phyloP scores from a whole-genome alignment of 1,284 basidiomycete species.

The Cutaneotrichosporon sp. region DNA sequence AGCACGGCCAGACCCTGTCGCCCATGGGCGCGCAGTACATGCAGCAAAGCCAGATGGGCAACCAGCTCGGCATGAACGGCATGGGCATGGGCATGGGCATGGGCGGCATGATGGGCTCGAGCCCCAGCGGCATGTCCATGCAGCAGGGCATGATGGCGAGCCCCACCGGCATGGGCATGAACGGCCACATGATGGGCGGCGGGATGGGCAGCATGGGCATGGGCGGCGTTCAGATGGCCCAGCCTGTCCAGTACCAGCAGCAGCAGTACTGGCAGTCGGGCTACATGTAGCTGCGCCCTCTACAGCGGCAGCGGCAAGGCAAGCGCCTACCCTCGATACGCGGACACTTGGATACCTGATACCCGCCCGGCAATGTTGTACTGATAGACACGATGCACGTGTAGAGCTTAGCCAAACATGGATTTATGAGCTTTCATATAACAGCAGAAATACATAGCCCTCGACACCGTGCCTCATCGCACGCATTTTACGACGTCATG shows the following conservation, averaged over 20 bases:
- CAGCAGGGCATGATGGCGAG: constrained; percentile 14
- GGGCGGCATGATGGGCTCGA: background rate
- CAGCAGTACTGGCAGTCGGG: constrained; percentile 9
- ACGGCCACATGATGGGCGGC: background rate
- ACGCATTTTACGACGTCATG: constrained; percentile 42
- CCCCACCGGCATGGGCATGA: constrained; percentile 11
- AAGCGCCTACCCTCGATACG: background rate
- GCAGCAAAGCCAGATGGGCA: background rate
- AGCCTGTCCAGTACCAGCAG: constrained; percentile 9
- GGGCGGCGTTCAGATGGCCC: constrained; percentile 12
- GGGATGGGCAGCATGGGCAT: constrained; percentile 5
- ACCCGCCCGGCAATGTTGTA: constrained; percentile 4
- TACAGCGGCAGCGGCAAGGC: too few species aligned
- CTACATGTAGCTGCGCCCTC: background rate
- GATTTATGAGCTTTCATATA: constrained; percentile 4
- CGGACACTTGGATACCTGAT: constrained; percentile 5
- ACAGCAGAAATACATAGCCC: constrained; percentile 7
- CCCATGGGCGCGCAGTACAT: background rate
- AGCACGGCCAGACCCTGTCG: constrained; percentile 8
- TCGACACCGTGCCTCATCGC: background rate
- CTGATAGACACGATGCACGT: constrained; percentile 4
- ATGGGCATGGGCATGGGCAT: constrained; percentile 12
- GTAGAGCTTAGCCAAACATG: background rate
- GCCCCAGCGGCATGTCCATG: constrained; percentile 6
- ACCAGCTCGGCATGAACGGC: constrained; percentile 12